Evolutionary conservation across 495 filamentous ascomycete species (phyloP), one percentile per base, ranked within the genome.

Genomic region (Podospora didyma): DNA sequence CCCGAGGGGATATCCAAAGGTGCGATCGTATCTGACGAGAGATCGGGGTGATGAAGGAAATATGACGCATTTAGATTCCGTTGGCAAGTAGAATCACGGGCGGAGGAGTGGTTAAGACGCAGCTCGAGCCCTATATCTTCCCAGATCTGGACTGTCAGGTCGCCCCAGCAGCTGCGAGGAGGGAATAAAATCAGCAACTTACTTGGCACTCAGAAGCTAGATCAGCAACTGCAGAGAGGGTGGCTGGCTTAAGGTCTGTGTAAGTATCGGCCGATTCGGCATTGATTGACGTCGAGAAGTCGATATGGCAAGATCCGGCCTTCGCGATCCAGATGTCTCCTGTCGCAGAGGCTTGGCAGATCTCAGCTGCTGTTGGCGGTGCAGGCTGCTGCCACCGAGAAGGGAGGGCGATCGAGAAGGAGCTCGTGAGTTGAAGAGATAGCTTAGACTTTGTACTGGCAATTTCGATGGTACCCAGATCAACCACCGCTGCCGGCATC

Each of bases 321-420:
- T 67, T 69, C 1, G 68, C 54, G 24, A 70, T 57, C 63, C 66
- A 70, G 10, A 70, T 45, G 0, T 46, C 42, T 1, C 66, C 68
- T 0, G 46, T 24, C 12, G 53, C 49, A 4, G 51, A 61, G 12
- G 57, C 53, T 3, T 57, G 24, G 14, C 9, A 53, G 10, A 70
- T 23, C 10, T 59, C 60, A 6, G 49, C 16, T 2, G 63, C 63
- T 6, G 56, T 62, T 2, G 49, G n/a, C 10, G 23, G 10, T 1
- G 24, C 28, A 2, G 34, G 9, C 12, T 2, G 14, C 7, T 42
- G 39, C 42, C 45, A 60, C 7, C 14, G 6, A 20, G 50, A 35
- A 3, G 62, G 58, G 2, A 59, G 26, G 2, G 12, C 34, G 2
- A 69, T 34, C 4, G 56, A 35, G 26, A 57, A 56, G 4, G 64